phyloP scores from a whole-genome alignment of 164 flowering plant species.

The Piper betle region DNA sequence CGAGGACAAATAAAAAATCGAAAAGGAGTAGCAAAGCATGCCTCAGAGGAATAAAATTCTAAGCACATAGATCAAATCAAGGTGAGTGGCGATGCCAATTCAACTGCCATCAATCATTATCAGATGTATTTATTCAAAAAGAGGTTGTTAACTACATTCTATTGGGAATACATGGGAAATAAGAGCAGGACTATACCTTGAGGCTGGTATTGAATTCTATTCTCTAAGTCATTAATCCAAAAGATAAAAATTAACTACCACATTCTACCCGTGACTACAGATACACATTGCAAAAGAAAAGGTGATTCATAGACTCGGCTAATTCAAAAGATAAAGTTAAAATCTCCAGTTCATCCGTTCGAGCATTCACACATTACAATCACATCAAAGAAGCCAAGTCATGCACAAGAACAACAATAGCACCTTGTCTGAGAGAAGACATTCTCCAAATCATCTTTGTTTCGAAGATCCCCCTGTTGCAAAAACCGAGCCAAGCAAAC shows the following conservation, averaged over 20 bases:
- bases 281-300: neutral
- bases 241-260: neutral
- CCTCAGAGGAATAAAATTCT: too few relatives aligned
- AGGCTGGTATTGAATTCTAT: slow-evolving; percentile 33
- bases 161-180: too few relatives aligned
- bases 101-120: slow-evolving; percentile 45
- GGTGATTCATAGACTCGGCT: too few relatives aligned
- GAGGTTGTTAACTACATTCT: too few relatives aligned
- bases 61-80: too few relatives aligned
- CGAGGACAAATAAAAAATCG: too few relatives aligned
- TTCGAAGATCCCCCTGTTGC: slow-evolving; percentile 66
- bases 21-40: neutral
- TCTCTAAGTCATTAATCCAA: slow-evolving; percentile 47
- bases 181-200: too few relatives aligned
- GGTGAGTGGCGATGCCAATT: too few relatives aligned
- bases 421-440: slow-evolving; percentile 52
- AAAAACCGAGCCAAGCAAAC: neutral
- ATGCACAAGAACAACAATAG: neutral
- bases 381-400: neutral
- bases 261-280: neutral
- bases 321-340: too few relatives aligned
- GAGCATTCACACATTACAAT: neutral
- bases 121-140: slow-evolving; percentile 36
- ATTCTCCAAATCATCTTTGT: slow-evolving; percentile 69
- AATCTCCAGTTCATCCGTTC: neutral